A percentile compares a stretch with the other conserved stretches of the same genome.
Evolutionary conservation across 176 grass and related monocot genomes (phyloP).

Genomic region (Carex pumila): DNA sequence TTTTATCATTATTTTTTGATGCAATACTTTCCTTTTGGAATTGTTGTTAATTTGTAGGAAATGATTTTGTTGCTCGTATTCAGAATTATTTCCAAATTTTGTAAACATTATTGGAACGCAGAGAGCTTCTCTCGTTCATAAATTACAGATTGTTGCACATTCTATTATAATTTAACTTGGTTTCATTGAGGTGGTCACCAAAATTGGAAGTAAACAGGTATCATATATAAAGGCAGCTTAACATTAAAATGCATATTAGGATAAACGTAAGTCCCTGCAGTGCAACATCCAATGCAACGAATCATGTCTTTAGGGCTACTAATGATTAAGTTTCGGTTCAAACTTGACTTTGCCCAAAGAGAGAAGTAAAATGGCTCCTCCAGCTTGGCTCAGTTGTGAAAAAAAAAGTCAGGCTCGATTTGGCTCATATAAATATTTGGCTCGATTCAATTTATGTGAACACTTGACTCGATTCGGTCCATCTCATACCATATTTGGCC

Average conservation of each 20-base stretch:
- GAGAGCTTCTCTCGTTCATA: neutral
- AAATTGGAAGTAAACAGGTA: neutral
- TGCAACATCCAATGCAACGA: neutral
- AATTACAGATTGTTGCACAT: neutral
- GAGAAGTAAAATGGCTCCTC: no score
- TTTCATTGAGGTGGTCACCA: neutral
- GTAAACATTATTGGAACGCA: neutral
- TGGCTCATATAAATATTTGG: no score
- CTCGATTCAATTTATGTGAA: no score
- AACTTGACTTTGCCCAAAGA: no score
- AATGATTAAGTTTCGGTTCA: no score
- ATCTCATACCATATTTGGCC: no score
- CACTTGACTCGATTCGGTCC: no score
- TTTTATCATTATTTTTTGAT: neutral
- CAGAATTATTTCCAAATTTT: neutral
- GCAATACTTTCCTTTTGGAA: neutral
- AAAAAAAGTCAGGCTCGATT: no score
- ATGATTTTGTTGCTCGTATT: neutral
- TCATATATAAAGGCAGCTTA: neutral
- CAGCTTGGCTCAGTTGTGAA: no score
- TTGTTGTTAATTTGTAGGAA: conserved; percentile 4
- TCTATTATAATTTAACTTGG: neutral
- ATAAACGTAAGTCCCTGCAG: neutral
- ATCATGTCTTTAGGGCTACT: neutral
- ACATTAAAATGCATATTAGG: neutral